Percentiles rank a stretch among this genome's conserved stretches.
Conservation (phyloP, 768 basidiomycete genomes). For the Suillus variegatus region DNA sequence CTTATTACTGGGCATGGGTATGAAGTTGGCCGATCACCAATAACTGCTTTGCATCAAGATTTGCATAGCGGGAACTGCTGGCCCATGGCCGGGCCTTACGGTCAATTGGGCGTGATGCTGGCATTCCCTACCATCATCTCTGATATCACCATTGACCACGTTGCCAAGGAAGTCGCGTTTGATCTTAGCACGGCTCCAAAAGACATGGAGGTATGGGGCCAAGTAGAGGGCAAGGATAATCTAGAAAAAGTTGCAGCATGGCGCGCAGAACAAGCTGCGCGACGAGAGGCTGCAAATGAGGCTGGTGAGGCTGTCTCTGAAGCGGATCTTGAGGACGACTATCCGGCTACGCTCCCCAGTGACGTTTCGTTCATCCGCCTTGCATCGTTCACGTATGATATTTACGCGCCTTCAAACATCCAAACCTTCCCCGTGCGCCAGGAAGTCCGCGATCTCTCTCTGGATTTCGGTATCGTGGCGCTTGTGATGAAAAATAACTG, state of each 20-base stretch:
- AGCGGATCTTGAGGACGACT: constrained; percentile 35
- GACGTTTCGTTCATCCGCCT: constrained; percentile 59
- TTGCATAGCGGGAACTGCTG: constrained; percentile 85
- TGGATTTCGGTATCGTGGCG: constrained; percentile 87
- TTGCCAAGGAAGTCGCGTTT: constrained; percentile 77
- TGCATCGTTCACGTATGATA: constrained; percentile 68
- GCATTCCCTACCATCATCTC: constrained; percentile 56
- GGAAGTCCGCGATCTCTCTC: constrained; percentile 64
- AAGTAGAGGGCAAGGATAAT: constrained; percentile 81
- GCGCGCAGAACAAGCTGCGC: constrained; percentile 44
- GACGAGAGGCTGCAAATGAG: constrained; percentile 32
- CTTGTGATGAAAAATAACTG: constrained; percentile 84
- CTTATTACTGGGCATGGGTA: constrained; percentile 62
- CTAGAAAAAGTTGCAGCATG: constrained; percentile 59
- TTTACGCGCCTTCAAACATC: constrained; percentile 52
- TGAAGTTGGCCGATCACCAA: constrained; percentile 76
- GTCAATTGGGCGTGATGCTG: constrained; percentile 83
- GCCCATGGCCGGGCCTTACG: constrained; percentile 80
- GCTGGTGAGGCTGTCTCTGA: constrained; percentile 33
- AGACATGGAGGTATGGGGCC: constrained; percentile 89
- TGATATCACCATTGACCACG: constrained; percentile 86
- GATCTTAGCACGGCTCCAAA: constrained; percentile 82
- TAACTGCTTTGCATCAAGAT: constrained; percentile 88
- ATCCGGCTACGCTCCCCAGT: constrained; percentile 51
- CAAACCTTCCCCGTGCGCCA: constrained; percentile 80